Evolutionary conservation across 495 filamentous ascomycete genomes (phyloP).

Genomic region (Neurospora sp.): DNA sequence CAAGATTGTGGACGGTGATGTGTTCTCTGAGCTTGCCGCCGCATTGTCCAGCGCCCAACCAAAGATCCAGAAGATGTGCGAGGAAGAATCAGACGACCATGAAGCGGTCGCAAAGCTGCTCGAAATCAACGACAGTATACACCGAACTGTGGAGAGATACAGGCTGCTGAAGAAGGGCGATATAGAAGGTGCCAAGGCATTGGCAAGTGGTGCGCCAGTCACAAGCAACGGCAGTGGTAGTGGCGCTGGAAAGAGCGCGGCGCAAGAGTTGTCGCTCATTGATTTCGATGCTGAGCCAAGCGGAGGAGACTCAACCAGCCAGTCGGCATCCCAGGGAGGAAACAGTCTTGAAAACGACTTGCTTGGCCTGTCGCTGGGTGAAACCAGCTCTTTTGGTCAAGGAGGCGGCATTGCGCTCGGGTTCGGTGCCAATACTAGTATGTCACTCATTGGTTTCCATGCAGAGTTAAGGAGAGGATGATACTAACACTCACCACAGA

Average conservation of each 20-base stretch:
- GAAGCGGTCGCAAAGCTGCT: conserved; percentile 92
- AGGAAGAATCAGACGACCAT: conserved; percentile 92
- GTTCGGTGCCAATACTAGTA: conserved; percentile 58
- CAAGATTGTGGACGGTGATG: conserved; percentile 76
- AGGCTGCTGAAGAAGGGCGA: conserved; percentile 91
- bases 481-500: not conserved
- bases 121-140: conserved; percentile 98
- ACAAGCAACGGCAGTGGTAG: conserved; percentile 49
- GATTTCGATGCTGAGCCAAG: conserved; percentile 71
- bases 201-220: conserved; percentile 74
- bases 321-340: conserved; percentile 15
- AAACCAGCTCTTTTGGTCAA: conserved; percentile 47
- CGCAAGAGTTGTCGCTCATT: conserved; percentile 85
- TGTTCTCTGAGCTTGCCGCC: conserved; percentile 92
- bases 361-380: conserved; percentile 41
- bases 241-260: conserved; percentile 49
- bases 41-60: conserved; percentile 89
- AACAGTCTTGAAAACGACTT: conserved; percentile 42
- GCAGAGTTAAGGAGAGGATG: not conserved
- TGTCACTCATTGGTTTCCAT: conserved; percentile 10
- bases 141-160: conserved; percentile 89
- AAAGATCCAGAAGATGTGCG: conserved; percentile 98
- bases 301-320: conserved; percentile 26
- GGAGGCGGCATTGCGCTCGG: conserved; percentile 82
- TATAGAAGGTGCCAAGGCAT: conserved; percentile 72